A percentile compares a stretch with the other conserved stretches of the same genome.
phyloP scores from a whole-genome alignment of 345 rosid species.

The Hibiscus trionum region DNA sequence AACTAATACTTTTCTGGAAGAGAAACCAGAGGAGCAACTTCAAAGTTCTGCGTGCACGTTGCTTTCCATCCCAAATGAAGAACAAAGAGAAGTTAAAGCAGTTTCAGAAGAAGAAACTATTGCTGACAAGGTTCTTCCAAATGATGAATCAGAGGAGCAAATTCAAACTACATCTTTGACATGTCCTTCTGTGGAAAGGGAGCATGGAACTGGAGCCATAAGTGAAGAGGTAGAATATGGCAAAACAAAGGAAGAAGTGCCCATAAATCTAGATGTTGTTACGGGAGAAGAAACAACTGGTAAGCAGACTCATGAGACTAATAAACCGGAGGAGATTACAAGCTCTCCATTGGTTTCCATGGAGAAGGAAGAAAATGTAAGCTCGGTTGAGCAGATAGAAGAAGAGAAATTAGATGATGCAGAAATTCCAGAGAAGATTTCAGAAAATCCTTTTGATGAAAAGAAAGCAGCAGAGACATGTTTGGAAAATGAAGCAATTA shows the following conservation, averaged over 20 bases:
- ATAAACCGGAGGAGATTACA: constrained; percentile 23
- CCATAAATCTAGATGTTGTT: neutral
- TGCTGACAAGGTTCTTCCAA: constrained; percentile 11
- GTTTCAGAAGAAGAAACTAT: neutral
- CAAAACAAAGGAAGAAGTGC: constrained; percentile 12
- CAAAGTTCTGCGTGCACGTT: constrained; percentile 8
- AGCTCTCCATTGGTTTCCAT: constrained; percentile 2
- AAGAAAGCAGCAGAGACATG: neutral
- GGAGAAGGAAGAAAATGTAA: neutral
- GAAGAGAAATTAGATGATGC: neutral
- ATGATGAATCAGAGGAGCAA: constrained; percentile 21
- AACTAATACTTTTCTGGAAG: neutral
- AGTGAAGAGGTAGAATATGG: constrained; percentile 22
- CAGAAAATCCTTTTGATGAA: constrained; percentile 7
- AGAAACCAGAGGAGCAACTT: constrained; percentile 4
- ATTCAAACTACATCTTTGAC: constrained; percentile 20
- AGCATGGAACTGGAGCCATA: constrained; percentile 12
- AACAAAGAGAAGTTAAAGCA: neutral
- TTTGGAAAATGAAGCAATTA: neutral
- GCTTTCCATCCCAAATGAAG: constrained; percentile 5
- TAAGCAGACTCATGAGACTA: constrained; percentile 13
- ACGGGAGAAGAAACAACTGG: constrained; percentile 3
- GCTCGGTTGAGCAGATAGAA: neutral
- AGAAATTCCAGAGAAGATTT: neutral
- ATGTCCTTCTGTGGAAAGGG: constrained; percentile 21